Percentiles rank a stretch among this genome's conserved stretches.
Conservation (phyloP, 352 stramenopile species). For the Phytopythium cucurbitacearum region DNA sequence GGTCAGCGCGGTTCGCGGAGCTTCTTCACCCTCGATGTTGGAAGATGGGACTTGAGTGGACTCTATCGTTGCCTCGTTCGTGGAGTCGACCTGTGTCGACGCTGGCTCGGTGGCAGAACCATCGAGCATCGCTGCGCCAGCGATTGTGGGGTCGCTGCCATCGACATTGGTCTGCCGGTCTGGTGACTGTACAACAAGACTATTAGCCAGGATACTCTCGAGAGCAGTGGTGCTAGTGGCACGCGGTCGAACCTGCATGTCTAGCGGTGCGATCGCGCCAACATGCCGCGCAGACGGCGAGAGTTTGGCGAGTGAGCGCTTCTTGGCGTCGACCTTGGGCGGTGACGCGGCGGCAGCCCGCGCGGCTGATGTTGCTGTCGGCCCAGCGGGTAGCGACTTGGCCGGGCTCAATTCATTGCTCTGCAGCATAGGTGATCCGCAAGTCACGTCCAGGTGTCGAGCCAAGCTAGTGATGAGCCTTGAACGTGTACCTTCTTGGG, state of each 20-base stretch:
- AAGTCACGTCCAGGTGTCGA: neutral
- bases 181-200: no score
- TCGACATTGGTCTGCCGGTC: no score
- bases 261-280: conserved; percentile 1
- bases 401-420: neutral
- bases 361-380: neutral
- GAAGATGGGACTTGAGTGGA: no score
- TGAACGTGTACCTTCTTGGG: conserved; percentile 26
- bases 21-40: no score
- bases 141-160: no score
- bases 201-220: no score
- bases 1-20: no score
- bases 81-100: no score
- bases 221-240: no score
- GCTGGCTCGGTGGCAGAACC: no score
- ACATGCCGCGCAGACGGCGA: neutral
- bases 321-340: neutral
- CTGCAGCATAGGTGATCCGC: neutral
- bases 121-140: no score
- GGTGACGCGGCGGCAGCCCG: neutral
- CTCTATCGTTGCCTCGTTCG: no score
- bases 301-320: conserved; percentile 1
- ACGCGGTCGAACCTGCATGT: neutral
- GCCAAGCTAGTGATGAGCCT: neutral
- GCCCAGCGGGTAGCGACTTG: conserved; percentile 1